Evolutionary conservation across 2,329 filamentous ascomycete genomes (phyloP), one percentile per base, ranked within the genome.

Genomic region (Paramyrothecium sp.): DNA sequence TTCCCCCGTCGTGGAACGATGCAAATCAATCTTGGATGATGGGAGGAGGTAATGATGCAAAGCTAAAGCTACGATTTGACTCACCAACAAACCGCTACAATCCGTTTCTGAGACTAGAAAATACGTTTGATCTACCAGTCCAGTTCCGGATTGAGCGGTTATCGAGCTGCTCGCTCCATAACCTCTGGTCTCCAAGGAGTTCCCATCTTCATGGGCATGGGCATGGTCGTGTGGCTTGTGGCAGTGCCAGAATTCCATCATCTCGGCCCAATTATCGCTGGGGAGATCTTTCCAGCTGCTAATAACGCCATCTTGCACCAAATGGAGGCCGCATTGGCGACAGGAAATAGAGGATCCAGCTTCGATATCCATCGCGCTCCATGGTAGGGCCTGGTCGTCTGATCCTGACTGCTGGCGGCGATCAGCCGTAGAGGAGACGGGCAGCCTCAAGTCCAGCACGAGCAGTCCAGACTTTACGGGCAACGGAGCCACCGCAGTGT

Each of bases 231-330:
- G 81, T 44, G 96, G 95, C 73, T 98, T 98, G 73, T 99, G 95
- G 68, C 95, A 99, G 73, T 99, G 96, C 95, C 95, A 99, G 65
- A 99, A 96, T 72, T 99, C 96, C 95, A 99, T 99, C 93, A 99
- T 96, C 76, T 99, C 95, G 0, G 95, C 96, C 95, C 95, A 99
- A 68, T 97, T 94, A 66, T 96, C 92, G 68, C 92, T 97, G 0
- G 95, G 95, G 19, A 99, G 78, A 68, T 99, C 92, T 74, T 94
- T 97, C 94, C 95, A 99, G 41, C 75, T 72, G 44, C 72, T 75
- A 8, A 85, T 76, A 3, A 54, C 63, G 8, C 70, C 74, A 3
- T 65, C 55, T 1, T 65, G 46, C 13, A 85, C 73, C 19, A 85
- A 58, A 2, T 54, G 58, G 17, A 68, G 58, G 49, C 61, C 53